Evolutionary conservation across 1,139 yeast species (phyloP).

Genomic region (Protomyces arabidopsidicola): DNA sequence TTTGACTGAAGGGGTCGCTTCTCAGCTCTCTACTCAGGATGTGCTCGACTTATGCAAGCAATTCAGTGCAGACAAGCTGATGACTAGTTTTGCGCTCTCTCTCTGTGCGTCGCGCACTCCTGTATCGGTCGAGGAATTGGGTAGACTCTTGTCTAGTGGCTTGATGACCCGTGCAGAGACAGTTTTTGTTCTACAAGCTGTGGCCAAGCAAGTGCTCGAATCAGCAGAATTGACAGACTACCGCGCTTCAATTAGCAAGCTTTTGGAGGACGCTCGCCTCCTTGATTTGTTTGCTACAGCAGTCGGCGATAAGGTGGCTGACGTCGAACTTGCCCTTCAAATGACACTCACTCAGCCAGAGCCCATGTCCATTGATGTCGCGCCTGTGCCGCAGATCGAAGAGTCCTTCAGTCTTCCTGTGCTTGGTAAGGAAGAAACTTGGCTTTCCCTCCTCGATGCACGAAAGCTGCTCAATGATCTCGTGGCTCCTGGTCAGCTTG

Average conservation of each 20-base stretch:
- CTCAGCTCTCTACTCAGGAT: slow-evolving; percentile 18
- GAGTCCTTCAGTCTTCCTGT: slow-evolving; percentile 6
- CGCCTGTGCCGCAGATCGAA: slow-evolving; percentile 4
- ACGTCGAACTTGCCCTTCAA: slow-evolving; percentile 20
- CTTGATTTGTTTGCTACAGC: neutral
- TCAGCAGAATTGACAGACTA: slow-evolving; percentile 24
- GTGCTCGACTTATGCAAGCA: slow-evolving; percentile 20
- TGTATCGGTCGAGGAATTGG: slow-evolving; percentile 37
- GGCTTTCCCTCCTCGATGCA: slow-evolving; percentile 7
- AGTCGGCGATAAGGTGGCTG: slow-evolving; percentile 2
- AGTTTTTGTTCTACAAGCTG: neutral
- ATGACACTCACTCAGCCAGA: slow-evolving; percentile 9
- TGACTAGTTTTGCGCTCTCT: slow-evolving; percentile 17
- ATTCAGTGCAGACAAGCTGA: slow-evolving; percentile 28
- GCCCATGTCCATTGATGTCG: neutral
- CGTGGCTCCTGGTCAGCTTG: slow-evolving; percentile 3
- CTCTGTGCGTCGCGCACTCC: slow-evolving; percentile 32
- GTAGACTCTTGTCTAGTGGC: slow-evolving; percentile 34
- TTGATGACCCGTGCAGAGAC: neutral
- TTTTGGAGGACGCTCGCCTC: neutral
- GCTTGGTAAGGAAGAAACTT: neutral
- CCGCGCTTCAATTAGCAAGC: slow-evolving; percentile 6
- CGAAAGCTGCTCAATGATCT: slow-evolving; percentile 19
- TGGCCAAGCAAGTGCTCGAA: slow-evolving; percentile 18
- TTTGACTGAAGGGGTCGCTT: slow-evolving; percentile 15